Evolutionary conservation across 139 green algal species (phyloP), one percentile per base, ranked within the genome.

Genomic region (Edaphochlamys debaryana): DNA sequence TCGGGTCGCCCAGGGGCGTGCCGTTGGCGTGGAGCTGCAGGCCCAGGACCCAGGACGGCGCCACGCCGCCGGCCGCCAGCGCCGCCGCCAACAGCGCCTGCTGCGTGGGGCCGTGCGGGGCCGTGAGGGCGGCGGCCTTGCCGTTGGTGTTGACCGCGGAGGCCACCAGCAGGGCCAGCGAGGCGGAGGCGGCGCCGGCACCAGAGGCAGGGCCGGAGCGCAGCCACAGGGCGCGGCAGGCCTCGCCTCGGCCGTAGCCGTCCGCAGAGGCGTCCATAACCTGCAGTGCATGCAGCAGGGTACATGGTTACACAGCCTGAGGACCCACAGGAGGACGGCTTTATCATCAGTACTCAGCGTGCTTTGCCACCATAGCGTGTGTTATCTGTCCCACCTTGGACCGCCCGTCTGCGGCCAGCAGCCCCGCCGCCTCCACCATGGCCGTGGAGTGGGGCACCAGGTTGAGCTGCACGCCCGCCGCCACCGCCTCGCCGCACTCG

Each of bases 141-240:
- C 95, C 95, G 67, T 98, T 96, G 74, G 95, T 93, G 90, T 98
- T 98, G 45, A 98, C 93, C 4, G 92, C 91, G 9, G 90, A 91
- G 40, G 86, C 94, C 0, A 70, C 40, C 5, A 98, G 52, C 9
- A 96, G 4, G 0, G 82, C 86, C 50, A 91, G 27, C 8, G 36
- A 11, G 68, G 34, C 40, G 56, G 32, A 3, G 68, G 34, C 40
- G 56, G 32, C 1, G 32, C 48, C n/a, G 5, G 32, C 27, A 0
- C 36, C 48, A 3, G 70, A 60, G 30, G 52, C 67, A 13, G n/a
- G n/a, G n/a, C n/a, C n/a, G n/a, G n/a, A n/a, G n/a, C n/a, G n/a
- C n/a, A 90, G 67, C 86, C 86, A 88, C 69, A 92, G 73, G 20
- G 72, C 87, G 30, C 87, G 70, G 79, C 89, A 91, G 30, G 90